Evolutionary conservation across 768 basidiomycete genomes (phyloP).

Genomic region (Lentinula detonsa): DNA sequence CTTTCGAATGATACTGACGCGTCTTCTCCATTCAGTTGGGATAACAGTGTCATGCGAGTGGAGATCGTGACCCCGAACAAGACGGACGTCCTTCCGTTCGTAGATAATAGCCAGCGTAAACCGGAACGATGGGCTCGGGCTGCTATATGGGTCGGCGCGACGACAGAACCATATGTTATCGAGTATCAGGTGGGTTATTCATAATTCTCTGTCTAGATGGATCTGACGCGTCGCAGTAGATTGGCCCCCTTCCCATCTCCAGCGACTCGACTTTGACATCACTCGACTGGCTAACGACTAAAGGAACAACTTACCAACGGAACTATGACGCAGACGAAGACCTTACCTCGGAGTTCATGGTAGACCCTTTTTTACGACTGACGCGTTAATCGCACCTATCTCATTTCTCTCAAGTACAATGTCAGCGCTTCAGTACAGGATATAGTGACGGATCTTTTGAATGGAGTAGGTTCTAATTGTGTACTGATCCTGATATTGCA

Average conservation of each 20-base stretch:
- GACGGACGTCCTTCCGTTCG: constrained; percentile 15
- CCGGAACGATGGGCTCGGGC: constrained; percentile 14
- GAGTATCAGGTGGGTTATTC: neutral
- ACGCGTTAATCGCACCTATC: constrained; percentile 7
- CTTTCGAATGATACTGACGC: neutral
- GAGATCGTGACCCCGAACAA: constrained; percentile 16
- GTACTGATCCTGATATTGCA: neutral
- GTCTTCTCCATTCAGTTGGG: constrained; percentile 9
- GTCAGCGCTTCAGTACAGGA: constrained; percentile 13
- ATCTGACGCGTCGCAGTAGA: constrained; percentile 1
- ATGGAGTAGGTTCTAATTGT: constrained; percentile 9
- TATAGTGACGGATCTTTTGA: constrained; percentile 16
- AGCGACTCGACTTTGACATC: constrained; percentile 10
- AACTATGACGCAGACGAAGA: constrained; percentile 13
- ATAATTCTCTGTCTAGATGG: neutral
- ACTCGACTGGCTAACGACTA: constrained; percentile 16
- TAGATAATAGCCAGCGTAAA: constrained; percentile 8
- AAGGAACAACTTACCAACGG: constrained; percentile 13
- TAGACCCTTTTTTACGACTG: constrained; percentile 6
- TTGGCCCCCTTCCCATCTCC: constrained; percentile 16
- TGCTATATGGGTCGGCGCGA: constrained; percentile 14
- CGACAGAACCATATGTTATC: constrained; percentile 7
- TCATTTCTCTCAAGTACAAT: neutral
- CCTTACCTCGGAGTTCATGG: constrained; percentile 1
- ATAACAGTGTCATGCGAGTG: constrained; percentile 15